Evolutionary conservation across 2,329 filamentous ascomycete species (phyloP), one percentile per base, ranked within the genome.

Genomic region (Ceratocystis variospora): DNA sequence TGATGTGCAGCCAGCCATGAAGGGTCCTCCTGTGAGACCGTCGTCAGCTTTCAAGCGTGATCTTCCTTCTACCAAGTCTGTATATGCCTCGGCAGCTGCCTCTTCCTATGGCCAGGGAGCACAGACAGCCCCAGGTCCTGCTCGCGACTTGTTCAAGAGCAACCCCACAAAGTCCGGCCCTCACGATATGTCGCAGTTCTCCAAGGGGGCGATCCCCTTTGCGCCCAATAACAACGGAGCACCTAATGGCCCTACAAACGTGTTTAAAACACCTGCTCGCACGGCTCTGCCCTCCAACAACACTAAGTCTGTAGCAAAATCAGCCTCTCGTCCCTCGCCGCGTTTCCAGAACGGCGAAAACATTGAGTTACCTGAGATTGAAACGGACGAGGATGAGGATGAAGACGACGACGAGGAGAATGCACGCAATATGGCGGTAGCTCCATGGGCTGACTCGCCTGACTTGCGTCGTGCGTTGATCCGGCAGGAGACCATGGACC

Each of bases 361-460:
- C 63, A 96, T 99, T 72, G 88, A 94, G 70, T 83, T 99, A 2
- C 93, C 94, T 0, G 94, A 99, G 71, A 97, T 99, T 71, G 86
- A 91, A 69, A 97, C 94, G 1, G 95, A 99, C 73, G 91, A 90
- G 37, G 92, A 96, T 72, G 90, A 96, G 68, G 88, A 93, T 5
- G 83, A 87, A 48, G 83, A 87, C 50, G 83, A 84, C 15, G 77
- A 77, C 5, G 77, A 78, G 44, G 75, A 81, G 61, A 65, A 62
- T 44, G 63, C 61, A 0, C 64, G 64, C 44, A 62, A 68, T 37
- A 64, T 66, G 61, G 64, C 41, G 12, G 61, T 66, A 12, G 67
- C 67, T n/a, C 83, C 85, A 6, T 99, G 94, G 94, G 91, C 90
- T 3, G 88, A 96, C 72, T 90, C 90, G 2, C 92, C 93, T 10